Conservation (phyloP, 1,284 basidiomycete species). For the Sanghuangporus sanghuang region DNA sequence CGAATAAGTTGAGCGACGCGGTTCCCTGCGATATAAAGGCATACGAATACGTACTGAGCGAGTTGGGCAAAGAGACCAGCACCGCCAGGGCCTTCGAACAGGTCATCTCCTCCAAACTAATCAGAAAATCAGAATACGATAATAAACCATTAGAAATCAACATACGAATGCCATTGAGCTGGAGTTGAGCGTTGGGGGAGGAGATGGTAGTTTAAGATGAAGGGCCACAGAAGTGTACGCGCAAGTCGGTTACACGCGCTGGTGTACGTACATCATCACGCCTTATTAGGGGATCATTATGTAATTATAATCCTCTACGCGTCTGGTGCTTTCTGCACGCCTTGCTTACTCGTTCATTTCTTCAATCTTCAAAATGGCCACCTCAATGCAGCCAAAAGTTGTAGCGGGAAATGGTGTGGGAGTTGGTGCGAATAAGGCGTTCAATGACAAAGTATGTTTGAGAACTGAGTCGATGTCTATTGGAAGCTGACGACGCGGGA, state of each 20-base stretch:
- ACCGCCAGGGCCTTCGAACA: conserved; percentile 40
- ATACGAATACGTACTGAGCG: conserved; percentile 41
- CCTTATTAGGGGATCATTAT: background rate
- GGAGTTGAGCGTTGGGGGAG: background rate
- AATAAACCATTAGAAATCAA: background rate
- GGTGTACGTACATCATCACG: conserved; percentile 5
- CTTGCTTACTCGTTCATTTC: background rate
- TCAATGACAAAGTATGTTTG: conserved; percentile 72
- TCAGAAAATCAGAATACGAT: background rate
- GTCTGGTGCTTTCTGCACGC: background rate
- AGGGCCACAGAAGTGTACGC: conserved; percentile 11
- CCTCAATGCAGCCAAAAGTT: conserved; percentile 30
- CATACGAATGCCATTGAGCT: conserved; percentile 4
- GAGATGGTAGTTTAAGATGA: conserved; percentile 5
- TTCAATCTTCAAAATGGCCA: conserved; percentile 21
- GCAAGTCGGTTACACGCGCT: background rate
- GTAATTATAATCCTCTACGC: background rate
- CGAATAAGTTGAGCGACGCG: conserved; percentile 12
- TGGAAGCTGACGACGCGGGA: conserved; percentile 29
- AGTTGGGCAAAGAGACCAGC: conserved; percentile 55
- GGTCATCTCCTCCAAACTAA: conserved; percentile 51
- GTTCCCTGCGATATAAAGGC: conserved; percentile 15
- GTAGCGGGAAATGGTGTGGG: conserved; percentile 33
- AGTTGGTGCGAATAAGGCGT: conserved; percentile 55
- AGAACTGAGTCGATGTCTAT: background rate